Conservation (phyloP, 2,329 filamentous ascomycete genomes). For the Pseudogymnoascus sp. region DNA sequence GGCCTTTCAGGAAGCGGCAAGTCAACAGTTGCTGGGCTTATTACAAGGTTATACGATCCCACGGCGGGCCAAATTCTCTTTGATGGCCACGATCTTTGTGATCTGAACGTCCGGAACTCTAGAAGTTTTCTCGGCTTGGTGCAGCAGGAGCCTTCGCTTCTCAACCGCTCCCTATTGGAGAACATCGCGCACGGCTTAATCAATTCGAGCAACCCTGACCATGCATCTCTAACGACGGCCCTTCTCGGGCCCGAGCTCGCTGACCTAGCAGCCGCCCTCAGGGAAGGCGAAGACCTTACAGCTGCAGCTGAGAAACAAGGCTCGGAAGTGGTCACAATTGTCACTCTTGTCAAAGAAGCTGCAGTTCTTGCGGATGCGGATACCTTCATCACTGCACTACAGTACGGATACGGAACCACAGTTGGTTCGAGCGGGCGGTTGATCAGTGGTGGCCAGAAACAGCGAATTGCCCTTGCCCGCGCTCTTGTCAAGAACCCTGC, state of each 20-base stretch:
- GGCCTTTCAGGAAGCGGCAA: slow-evolving; percentile 52
- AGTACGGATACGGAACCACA: slow-evolving; percentile 26
- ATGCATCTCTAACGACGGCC: slow-evolving; percentile 21
- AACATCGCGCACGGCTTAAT: slow-evolving; percentile 43
- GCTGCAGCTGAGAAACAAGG: slow-evolving; percentile 37
- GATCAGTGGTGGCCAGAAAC: slow-evolving; percentile 73
- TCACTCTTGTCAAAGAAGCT: slow-evolving; percentile 40
- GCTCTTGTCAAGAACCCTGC: slow-evolving; percentile 42
- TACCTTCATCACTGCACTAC: slow-evolving; percentile 43
- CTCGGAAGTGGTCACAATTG: slow-evolving; percentile 40
- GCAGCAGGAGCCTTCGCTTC: slow-evolving; percentile 22
- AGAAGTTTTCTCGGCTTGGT: slow-evolving; percentile 26
- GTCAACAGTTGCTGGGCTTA: slow-evolving; percentile 46
- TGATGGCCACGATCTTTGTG: slow-evolving; percentile 30
- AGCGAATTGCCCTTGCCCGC: slow-evolving; percentile 70
- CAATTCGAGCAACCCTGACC: slow-evolving; percentile 21
- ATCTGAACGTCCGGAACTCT: slow-evolving; percentile 36
- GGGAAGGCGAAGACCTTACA: slow-evolving; percentile 41
- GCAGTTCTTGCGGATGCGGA: slow-evolving; percentile 50
- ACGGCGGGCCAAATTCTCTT: slow-evolving; percentile 32
- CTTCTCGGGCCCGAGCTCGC: slow-evolving; percentile 43
- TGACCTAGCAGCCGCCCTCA: slow-evolving; percentile 43
- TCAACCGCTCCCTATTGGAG: slow-evolving; percentile 37
- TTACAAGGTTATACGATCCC: slow-evolving; percentile 51
- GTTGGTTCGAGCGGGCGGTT: slow-evolving; percentile 24